phyloP scores from a whole-genome alignment of 805 yeast species.

The Pichia membranifaciens region DNA sequence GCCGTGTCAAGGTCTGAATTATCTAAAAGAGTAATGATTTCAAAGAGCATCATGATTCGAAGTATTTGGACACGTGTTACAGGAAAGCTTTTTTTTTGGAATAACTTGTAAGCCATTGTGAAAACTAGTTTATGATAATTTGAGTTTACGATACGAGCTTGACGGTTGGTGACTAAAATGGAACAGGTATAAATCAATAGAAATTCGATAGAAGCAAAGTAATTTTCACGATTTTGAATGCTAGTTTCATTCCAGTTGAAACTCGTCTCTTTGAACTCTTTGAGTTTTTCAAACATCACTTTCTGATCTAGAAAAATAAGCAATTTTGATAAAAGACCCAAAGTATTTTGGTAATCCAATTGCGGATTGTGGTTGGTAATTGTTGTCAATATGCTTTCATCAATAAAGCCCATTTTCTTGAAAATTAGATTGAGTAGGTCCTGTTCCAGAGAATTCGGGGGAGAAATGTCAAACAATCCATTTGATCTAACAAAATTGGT shows the following conservation, averaged over 20 bases:
- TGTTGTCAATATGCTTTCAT: conserved; percentile 3
- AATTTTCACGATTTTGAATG: conserved; percentile 16
- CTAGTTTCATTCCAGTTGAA: conserved; percentile 19
- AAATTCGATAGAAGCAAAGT: conserved; percentile 37
- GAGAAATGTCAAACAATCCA: not conserved
- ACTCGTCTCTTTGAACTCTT: conserved; percentile 20
- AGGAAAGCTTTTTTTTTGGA: not conserved
- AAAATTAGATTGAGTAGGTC: conserved; percentile 3
- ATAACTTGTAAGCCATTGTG: conserved; percentile 43
- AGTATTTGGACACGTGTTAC: conserved; percentile 8
- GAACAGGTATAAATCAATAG: conserved; percentile 52
- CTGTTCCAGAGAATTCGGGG: conserved; percentile 1
- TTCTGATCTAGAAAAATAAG: conserved; percentile 7
- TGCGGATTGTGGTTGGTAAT: not conserved
- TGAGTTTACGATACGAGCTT: conserved; percentile 33
- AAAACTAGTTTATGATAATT: conserved; percentile 45
- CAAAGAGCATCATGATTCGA: conserved; percentile 5
- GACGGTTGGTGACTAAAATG: conserved; percentile 35
- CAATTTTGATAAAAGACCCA: not conserved
- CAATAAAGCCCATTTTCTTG: conserved; percentile 4
- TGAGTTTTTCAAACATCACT: conserved; percentile 17
- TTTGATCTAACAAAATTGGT: not conserved
- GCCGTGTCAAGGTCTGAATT: conserved; percentile 2
- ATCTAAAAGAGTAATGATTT: not conserved
- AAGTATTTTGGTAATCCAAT: not conserved